Base-by-base conservation (phyloP, 2,329 filamentous ascomycete genomes). In the Metarhizium rileyi region DNA sequence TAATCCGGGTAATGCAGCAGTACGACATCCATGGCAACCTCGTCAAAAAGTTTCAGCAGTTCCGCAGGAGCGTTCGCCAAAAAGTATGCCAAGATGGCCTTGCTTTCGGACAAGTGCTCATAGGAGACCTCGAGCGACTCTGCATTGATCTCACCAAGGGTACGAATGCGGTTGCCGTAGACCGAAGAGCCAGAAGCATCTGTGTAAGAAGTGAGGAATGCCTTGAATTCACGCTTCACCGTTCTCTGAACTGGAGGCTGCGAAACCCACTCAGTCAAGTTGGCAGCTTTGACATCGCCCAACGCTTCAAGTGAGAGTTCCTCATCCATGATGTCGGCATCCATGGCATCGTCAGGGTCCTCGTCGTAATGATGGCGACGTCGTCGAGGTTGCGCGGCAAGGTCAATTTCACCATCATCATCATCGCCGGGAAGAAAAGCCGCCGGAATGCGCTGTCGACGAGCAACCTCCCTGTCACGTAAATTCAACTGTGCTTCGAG, bases 1-100 rank as follows among this genome's bases (percentile, higher is more conserved):
- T 98, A 98, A 66, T 97, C 90, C 2, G 90, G 91, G 69, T 97
- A 98, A 66, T 97, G 90, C 49, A 97, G 82, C 22, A 97, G 80
- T 5, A 94, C 91, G 35, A 94, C 90, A 55, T 98, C 93, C 81
- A 98, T 91, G 50, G 93, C 91, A 4, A 96, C 91, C 56, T 95
- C 84, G 59, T 98, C 93, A 62, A 98, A 97, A 45, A 98, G 84
- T 66, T 93, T 93, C 53, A 98, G 78, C 63, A 97, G 87, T 67
- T 96, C 91, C n/a, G 87, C 81, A 0, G 93, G 93, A 1, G 91
- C 90, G 63, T 97, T 98, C 57, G 91, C 91, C 26, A 98, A 73
- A 72, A 96, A 98, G 67, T 95, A 97, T 14, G 90, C 93, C 18
- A 98, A 73, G 48, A 93, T 93, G 25, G 93, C 93, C 69, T 96